Conservation (phyloP, 371 early-diverging fungal genomes). For the Syncephalastrum racemosum region DNA sequence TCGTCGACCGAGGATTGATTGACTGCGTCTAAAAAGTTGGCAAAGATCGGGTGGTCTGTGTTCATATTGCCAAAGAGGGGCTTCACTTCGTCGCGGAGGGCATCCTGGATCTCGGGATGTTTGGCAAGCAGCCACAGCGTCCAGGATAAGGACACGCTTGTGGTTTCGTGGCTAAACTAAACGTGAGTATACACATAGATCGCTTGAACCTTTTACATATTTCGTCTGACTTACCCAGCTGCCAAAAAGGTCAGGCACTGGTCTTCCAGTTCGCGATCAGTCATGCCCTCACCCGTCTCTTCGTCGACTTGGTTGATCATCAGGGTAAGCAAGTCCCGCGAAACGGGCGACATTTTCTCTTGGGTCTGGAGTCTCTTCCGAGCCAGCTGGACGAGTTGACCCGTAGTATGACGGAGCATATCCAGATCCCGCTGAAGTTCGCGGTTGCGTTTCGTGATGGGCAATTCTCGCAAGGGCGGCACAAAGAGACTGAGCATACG, state of each 20-base stretch:
- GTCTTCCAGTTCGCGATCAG: constrained; percentile 22
- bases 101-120: constrained; percentile 38
- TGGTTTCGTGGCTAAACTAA: constrained; percentile 54
- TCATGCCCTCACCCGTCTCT: constrained; percentile 14
- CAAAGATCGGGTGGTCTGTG: constrained; percentile 9
- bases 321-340: constrained; percentile 18
- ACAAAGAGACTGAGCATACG: constrained; percentile 39
- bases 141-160: constrained; percentile 53
- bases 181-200: background rate
- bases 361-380: too few species aligned
- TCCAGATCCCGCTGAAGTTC: too few species aligned
- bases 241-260: constrained; percentile 31
- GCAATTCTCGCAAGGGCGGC: constrained; percentile 35
- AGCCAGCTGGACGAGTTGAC: too few species aligned
- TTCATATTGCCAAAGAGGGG: constrained; percentile 15
- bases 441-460: constrained; percentile 30
- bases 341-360: constrained; percentile 1
- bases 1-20: background rate
- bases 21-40: background rate
- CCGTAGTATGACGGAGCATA: too few species aligned
- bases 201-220: too few species aligned
- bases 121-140: constrained; percentile 49
- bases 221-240: constrained; percentile 22
- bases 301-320: constrained; percentile 39
- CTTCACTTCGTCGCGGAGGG: constrained; percentile 42